Evolutionary conservation across 83 land plant genomes (phyloP).

Genomic region (Diphasiastrum complanatum): DNA sequence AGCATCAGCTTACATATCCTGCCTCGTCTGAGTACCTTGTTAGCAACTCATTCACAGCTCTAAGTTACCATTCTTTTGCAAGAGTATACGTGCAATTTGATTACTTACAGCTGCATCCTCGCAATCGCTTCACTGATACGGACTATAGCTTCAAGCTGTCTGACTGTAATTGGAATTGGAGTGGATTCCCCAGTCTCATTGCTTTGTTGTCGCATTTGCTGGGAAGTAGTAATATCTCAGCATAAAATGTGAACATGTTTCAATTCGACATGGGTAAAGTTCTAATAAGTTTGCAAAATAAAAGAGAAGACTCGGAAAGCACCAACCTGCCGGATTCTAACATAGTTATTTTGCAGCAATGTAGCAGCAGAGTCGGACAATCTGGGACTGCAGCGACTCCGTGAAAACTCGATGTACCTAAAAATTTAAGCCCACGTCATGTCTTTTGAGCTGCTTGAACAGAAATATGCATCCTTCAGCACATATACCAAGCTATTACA

Average conservation of each 20-base stretch:
- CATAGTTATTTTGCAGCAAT: slow-evolving; percentile 69
- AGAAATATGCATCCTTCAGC: too few species aligned
- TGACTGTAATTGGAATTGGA: slow-evolving; percentile 88
- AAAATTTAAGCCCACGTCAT: background rate
- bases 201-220: slow-evolving; percentile 94
- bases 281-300: background rate
- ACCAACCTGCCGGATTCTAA: slow-evolving; percentile 79
- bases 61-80: background rate
- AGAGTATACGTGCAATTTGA: too few species aligned
- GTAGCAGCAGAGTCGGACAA: slow-evolving; percentile 76
- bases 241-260: too few species aligned
- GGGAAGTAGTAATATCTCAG: too few species aligned
- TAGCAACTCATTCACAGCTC: too few species aligned
- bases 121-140: slow-evolving; percentile 91
- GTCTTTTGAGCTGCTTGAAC: too few species aligned
- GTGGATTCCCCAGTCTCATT: slow-evolving; percentile 71
- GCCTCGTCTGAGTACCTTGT: too few species aligned
- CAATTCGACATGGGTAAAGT: too few species aligned
- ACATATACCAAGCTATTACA: too few species aligned
- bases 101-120: slow-evolving; percentile 89
- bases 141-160: slow-evolving; percentile 93
- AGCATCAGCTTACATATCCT: too few species aligned
- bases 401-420: slow-evolving; percentile 79
- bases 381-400: slow-evolving; percentile 60
- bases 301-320: background rate